Conservation (phyloP, 179 eudicot species). For the Actinidia chinensis region DNA sequence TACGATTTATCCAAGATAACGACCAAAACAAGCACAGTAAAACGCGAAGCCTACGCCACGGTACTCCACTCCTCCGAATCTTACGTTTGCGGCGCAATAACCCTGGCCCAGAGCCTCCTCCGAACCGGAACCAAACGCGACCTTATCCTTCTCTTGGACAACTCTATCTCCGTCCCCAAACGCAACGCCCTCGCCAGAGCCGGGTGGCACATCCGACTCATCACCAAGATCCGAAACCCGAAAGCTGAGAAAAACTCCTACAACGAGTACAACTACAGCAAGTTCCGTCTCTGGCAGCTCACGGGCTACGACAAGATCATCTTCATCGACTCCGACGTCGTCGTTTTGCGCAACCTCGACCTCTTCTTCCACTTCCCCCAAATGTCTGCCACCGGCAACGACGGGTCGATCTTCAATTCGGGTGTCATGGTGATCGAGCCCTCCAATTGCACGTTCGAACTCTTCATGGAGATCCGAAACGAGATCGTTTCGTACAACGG, state of each 20-base stretch:
- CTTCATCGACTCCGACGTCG: constrained; percentile 81
- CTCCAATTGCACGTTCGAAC: constrained; percentile 72
- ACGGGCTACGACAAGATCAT: constrained; percentile 70
- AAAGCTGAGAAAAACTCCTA: constrained; percentile 61
- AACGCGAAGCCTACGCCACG: constrained; percentile 80
- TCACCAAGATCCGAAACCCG: constrained; percentile 76
- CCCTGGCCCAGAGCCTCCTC: constrained; percentile 74
- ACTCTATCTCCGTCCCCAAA: constrained; percentile 56
- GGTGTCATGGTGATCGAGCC: constrained; percentile 95
- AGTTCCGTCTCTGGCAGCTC: constrained; percentile 88
- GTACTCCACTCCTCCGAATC: constrained; percentile 82
- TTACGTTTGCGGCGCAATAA: constrained; percentile 91
- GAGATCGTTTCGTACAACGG: constrained; percentile 83
- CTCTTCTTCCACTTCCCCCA: constrained; percentile 78
- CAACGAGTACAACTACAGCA: constrained; percentile 93
- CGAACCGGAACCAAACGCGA: constrained; percentile 70
- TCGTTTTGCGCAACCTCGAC: constrained; percentile 67
- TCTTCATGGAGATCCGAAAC: constrained; percentile 56
- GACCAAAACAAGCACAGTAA: constrained; percentile 33
- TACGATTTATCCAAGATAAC: constrained; percentile 46
- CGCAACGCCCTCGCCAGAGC: constrained; percentile 57
- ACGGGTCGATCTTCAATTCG: constrained; percentile 76
- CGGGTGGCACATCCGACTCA: constrained; percentile 83
- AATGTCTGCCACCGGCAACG: constrained; percentile 77
- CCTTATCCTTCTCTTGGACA: constrained; percentile 78